Evolutionary conservation across 208 protist genomes (phyloP), one percentile per base, ranked within the genome.

Genomic region (Crithidia brevicula): DNA sequence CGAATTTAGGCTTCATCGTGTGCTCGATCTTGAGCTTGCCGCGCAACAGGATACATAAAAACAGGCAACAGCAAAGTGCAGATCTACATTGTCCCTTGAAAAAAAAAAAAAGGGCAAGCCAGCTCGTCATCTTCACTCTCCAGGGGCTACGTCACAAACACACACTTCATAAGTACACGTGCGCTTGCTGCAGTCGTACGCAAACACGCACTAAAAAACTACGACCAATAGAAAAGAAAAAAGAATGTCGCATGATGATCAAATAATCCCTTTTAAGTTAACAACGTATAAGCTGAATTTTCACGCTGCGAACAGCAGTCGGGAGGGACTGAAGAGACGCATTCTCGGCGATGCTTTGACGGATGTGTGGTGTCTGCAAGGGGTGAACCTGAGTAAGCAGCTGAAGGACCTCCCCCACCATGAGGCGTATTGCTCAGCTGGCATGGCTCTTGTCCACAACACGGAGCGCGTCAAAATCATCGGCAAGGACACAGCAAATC

Each of bases 361-460:
- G 18, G 57, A 72, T 20, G 36, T 72, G 27, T 72, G 67, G 57
- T 72, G 67, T 38, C 47, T 72, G 20, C 67, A 72, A 30, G 67
- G 47, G 3, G 38, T 43, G 5, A 59, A 40, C 28, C 31, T 54
- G 25, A 64, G 34, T 22, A 63, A 65, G 22, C 34, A 47, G 31
- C 38, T 72, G 4, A 72, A 65, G 67, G 9, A 30, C 16, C 47
- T 72, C 8, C 57, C 54, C 6, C 7, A 16, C 13, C 42, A 60
- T 42, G 20, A 5, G 9, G 15, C 2, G n/a, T 28, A 8, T 13
- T 38, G 15, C 38, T 42, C 34, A 9, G 2, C 20, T 27, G 57
- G 47, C 2, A 15, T 65, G 33, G 33, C 20, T 2, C 59, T 72
- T 31, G 67, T 51, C 5, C 31, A 53, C 67, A 50, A 43, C 50